Base-by-base conservation (phyloP, 495 filamentous ascomycete genomes). In the Rhypophila decipiens region DNA sequence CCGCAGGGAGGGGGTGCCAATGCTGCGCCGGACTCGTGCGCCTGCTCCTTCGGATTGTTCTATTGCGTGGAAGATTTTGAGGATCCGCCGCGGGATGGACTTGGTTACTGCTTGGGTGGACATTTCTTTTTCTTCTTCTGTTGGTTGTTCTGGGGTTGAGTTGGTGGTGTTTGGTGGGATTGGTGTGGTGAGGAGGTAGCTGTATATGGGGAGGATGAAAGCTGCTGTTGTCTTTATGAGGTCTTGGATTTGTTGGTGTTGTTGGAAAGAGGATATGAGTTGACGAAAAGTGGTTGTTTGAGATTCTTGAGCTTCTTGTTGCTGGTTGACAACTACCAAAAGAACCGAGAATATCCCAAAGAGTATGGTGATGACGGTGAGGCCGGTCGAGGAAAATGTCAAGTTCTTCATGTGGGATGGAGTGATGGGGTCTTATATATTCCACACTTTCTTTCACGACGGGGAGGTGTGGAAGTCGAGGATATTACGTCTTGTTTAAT, bases 1-100 rank as follows among this genome's bases (percentile, higher is more conserved):
- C 59, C 84, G 79, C 3, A 96, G 76, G 50, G 86, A 78, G 5
- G 85, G 74, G 2, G 87, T 94, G 42, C 91, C 91, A 59, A 98
- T 88, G 23, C 86, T 89, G 51, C 91, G 84, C 33, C 91, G 80
- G 2, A 97, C 91, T 36, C 85, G 75, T 0, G 91, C 91, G 31
- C 91, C 91, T 4, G 86, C 89, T 44, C 91, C 91, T 66, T 97
- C 91, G 42, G 86, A 71, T 68, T 94, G 88, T 65, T 95, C 87
- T 51, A 85, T 67, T 51, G 91, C 93, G 24, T 85, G 78, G 70
- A 96, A 88, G 56, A 80, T 79, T 59, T 86, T 83, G 49, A 79
- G 82, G 65, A 97, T 89, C 34, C 80, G 75, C 51, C 91, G 81
- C 10, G 88, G 75, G 44, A 83, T 52, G 24, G 82, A 76, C 84